Conservation (phyloP, 495 filamentous ascomycete species). For the Podospora pseudopauciseta region DNA sequence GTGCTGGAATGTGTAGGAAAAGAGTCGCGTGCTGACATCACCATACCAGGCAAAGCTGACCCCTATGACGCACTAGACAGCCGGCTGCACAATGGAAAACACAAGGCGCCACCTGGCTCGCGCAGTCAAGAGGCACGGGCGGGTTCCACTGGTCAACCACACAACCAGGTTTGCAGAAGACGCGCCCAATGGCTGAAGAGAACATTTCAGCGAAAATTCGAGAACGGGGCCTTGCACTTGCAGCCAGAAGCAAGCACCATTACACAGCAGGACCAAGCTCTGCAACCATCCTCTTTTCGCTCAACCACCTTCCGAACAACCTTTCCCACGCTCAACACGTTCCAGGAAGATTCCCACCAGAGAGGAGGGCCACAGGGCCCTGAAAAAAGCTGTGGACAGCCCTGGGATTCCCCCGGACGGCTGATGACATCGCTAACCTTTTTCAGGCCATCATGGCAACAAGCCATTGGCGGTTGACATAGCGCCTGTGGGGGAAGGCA, state of each 20-base stretch:
- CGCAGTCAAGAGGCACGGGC: conserved; percentile 7
- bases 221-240: not conserved
- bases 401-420: not conserved
- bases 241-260: not conserved
- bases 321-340: not conserved
- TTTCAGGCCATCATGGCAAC: conserved; percentile 6
- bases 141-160: not conserved
- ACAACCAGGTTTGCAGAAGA: not conserved
- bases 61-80: conserved; percentile 35
- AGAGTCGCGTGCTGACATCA: not conserved
- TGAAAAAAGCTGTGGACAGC: not conserved
- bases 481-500: conserved; percentile 3
- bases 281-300: not conserved
- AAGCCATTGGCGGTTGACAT: conserved; percentile 1
- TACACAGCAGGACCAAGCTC: conserved; percentile 4
- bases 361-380: no score
- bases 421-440: not conserved
- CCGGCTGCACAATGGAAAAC: conserved; percentile 14
- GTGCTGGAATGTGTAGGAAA: not conserved
- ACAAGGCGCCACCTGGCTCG: conserved; percentile 18
- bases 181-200: not conserved
- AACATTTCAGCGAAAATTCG: conserved; percentile 4
- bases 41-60: conserved; percentile 1
- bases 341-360: not conserved
- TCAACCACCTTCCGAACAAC: no score